phyloP scores from a whole-genome alignment of 2,329 filamentous ascomycete species.

The Apiospora rasikravindrae region DNA sequence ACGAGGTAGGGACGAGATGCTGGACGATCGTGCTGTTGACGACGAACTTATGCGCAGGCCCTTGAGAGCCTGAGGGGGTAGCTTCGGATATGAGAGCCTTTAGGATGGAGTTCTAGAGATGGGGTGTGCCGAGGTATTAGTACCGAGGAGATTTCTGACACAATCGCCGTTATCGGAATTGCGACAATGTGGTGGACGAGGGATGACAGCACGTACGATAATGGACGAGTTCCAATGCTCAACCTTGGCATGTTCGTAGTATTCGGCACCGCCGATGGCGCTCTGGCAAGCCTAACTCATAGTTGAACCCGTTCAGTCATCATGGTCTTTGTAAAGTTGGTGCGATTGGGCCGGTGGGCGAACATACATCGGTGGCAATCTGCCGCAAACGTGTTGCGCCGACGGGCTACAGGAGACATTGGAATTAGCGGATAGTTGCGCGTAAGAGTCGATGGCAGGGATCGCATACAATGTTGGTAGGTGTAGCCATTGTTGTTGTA shows the following conservation, averaged over 20 bases:
- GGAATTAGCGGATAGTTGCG: not conserved
- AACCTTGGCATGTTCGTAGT: slow-evolving; percentile 87
- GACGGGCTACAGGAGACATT: slow-evolving; percentile 66
- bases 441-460: not conserved
- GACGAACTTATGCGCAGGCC: slow-evolving; percentile 85
- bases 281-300: slow-evolving; percentile 75
- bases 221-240: slow-evolving; percentile 90
- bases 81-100: slow-evolving; percentile 79
- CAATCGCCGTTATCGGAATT: slow-evolving; percentile 8
- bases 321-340: not conserved
- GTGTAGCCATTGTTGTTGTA: slow-evolving; percentile 4
- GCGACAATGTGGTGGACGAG: slow-evolving; percentile 6
- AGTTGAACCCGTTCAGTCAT: slow-evolving; percentile 7
- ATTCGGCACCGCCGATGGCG: slow-evolving; percentile 74
- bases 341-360: slow-evolving; percentile 14
- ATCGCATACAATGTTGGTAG: slow-evolving; percentile 16
- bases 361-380: slow-evolving; percentile 80
- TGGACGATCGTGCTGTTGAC: slow-evolving; percentile 99
- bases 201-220: slow-evolving; percentile 67
- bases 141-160: not conserved
- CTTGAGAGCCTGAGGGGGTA: slow-evolving; percentile 58
- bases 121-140: not conserved
- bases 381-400: slow-evolving; percentile 79
- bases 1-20: slow-evolving; percentile 75
- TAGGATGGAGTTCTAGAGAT: slow-evolving; percentile 72